Base-by-base conservation (phyloP, 176 grass and related monocot species). In the Paspalum vaginatum region DNA sequence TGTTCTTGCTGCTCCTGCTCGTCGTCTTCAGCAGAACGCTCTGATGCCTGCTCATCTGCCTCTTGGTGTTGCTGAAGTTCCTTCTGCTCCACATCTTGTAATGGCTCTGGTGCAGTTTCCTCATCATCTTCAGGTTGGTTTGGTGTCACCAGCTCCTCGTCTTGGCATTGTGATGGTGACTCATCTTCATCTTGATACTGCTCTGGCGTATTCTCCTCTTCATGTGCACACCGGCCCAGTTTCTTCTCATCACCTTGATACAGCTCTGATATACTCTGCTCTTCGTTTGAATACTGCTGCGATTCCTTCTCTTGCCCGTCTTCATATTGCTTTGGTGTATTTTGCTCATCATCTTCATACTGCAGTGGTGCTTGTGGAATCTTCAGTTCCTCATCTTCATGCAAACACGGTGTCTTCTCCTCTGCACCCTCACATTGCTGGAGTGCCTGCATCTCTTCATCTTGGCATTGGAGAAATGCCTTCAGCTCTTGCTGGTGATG, bases 401-500 rank as follows among this genome's bases (percentile, higher is more conserved):
- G 37, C 11, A 17, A 65, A 65, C 43, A 25, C 37, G 71, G 60
- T n/a, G n/a, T 45, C n/a, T 74, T 48, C 71, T 68, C 48, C 42
- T 76, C 80, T 45, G 18, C 55, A 45, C 67, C 74, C 42, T 79
- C 76, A 81, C 65, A 45, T 12, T 77, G 69, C 13, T 78, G 72
- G 72, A 72, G 41, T 77, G 54, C 22, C 52, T 70, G 74, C 52
- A 68, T 42, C 64, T 86, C 74, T 77, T 48, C n/a, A 75, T 84
- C 78, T 46, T 84, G 57, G 10, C 83, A 76, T 25, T 54, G 68
- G 12, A 91, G 66, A 45, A 82, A 64, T 43, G 61, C 61, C 62
- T 82, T 82, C 80, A 69, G 72, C 77, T 78, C 88, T 39, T 75
- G 82, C 17, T 59, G 65, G 39, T 39, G 72, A 52, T 77, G 77